Evolutionary conservation across 1,284 basidiomycete genomes (phyloP).

Genomic region (Tilletia indica): DNA sequence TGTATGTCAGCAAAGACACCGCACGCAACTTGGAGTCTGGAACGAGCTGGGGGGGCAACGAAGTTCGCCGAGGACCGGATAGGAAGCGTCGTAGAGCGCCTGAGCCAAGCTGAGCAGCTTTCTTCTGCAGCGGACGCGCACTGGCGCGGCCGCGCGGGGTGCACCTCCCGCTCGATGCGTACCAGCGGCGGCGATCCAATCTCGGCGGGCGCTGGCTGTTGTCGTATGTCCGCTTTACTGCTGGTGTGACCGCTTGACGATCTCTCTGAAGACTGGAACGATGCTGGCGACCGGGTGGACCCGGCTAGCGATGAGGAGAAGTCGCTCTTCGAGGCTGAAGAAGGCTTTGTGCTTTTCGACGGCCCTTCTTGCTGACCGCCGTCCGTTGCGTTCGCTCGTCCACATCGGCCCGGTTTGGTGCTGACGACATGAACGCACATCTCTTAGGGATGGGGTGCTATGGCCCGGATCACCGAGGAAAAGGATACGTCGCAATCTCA

Average conservation of each 20-base stretch:
- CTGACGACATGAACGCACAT: too few species aligned
- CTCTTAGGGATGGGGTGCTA: too few species aligned
- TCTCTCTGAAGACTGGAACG: slow-evolving; percentile 21
- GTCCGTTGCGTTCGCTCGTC: too few species aligned
- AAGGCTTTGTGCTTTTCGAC: too few species aligned
- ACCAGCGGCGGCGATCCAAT: neutral
- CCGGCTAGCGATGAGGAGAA: slow-evolving; percentile 35
- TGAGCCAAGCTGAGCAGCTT: slow-evolving; percentile 31
- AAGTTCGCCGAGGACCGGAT: slow-evolving; percentile 33
- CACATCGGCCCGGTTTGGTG: too few species aligned
- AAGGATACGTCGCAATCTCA: too few species aligned
- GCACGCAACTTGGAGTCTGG: too few species aligned
- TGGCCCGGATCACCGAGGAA: too few species aligned
- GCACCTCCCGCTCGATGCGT: slow-evolving; percentile 15
- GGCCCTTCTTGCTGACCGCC: too few species aligned
- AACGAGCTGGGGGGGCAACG: slow-evolving; percentile 35
- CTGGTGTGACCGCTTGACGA: too few species aligned
- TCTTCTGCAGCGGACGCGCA: slow-evolving; percentile 33
- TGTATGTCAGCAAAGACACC: too few species aligned
- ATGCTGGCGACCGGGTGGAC: neutral
- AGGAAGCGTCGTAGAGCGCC: slow-evolving; percentile 30
- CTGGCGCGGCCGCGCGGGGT: slow-evolving; percentile 23
- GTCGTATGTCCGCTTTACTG: slow-evolving; percentile 7
- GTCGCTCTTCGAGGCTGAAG: slow-evolving; percentile 9
- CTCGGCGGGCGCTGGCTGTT: neutral